Conservation (phyloP, 225 moss, liverwort and hornwort species). For the Physcomitrium patens region DNA sequence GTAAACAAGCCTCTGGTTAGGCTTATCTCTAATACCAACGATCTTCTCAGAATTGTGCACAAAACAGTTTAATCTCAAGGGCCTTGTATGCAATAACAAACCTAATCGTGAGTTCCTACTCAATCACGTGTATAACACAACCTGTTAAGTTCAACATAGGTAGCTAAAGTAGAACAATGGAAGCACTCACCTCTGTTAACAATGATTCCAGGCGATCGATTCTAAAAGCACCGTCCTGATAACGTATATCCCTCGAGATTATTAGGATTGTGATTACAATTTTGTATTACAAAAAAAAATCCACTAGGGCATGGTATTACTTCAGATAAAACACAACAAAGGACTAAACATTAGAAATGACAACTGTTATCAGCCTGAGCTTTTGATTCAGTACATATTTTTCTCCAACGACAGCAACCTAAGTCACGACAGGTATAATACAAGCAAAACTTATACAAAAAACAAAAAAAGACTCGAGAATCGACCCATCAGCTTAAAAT, state of each 20-base stretch:
- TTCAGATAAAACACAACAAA: slow-evolving; percentile 1
- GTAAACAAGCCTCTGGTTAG: background rate
- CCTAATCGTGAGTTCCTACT: background rate
- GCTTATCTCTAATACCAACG: no score
- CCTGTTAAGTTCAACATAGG: background rate
- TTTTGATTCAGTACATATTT: background rate
- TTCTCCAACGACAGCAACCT: background rate
- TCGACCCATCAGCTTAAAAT: background rate
- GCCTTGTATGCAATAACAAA: background rate
- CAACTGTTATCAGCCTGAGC: background rate
- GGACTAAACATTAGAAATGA: background rate
- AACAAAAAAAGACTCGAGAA: background rate
- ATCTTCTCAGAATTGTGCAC: background rate
- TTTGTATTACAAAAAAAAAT: background rate
- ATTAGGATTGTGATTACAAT: background rate
- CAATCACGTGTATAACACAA: background rate
- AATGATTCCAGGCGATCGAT: slow-evolving; percentile 89
- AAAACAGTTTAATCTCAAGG: background rate
- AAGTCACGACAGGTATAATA: background rate
- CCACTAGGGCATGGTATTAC: background rate
- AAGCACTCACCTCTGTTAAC: slow-evolving; percentile 66
- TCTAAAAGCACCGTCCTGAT: slow-evolving; percentile 74
- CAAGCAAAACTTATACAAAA: background rate
- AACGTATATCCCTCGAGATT: background rate
- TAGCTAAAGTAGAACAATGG: background rate